Evolutionary conservation across 495 filamentous ascomycete species (phyloP), one percentile per base, ranked within the genome.

Genomic region (Trichoderma erinaceum): DNA sequence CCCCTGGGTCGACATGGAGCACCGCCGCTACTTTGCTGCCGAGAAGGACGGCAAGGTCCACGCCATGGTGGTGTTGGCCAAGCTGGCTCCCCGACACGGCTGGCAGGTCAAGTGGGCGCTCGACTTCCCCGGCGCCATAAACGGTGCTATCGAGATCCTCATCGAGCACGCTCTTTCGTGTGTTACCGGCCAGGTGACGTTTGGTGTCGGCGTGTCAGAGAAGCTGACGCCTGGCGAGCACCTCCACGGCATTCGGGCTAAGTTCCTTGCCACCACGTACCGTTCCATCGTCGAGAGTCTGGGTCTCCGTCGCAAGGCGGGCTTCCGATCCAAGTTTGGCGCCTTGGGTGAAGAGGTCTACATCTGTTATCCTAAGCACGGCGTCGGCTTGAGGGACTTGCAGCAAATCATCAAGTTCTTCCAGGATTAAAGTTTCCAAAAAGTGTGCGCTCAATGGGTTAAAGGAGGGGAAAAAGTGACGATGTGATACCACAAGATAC

Each of bases 61-160:
- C 50, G 89, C 89, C 16, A 83, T 96, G 65, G 87, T 91, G 70
- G 86, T 90, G 44, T 76, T 96, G 69, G 88, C 88, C 68, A 88
- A 88, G 73, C 85, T 96, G 32, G 84, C 88, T 23, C 91, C 91
- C 0, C 75, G 83, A 43, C 85, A 93, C 70, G 91, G 91, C 67
- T 92, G 90, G 83, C 92, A 96, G 79, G 87, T 95, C 77, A 95
- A 96, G 79, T 94, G 91, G 78, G 88, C 87, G 52, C 85, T 95
- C 68, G 91, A 94, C 75, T 95, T 96, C 82, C 91, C 91, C 18
- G 85, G 84, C 21, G 83, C 90, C 4, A 90, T 91, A 3, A 89
- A 82, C 67, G 92, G 92, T 67, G 88, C 88, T 43, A 96, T 95
- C 70, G 92, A 96, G 77, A 80, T 84, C 4, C 84, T 92, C 64